These are phyloP conservation scores for Stipa capillata DNA, from an alignment of 176 grass and related monocot genomes.

Conservation along the genomic window DNA sequence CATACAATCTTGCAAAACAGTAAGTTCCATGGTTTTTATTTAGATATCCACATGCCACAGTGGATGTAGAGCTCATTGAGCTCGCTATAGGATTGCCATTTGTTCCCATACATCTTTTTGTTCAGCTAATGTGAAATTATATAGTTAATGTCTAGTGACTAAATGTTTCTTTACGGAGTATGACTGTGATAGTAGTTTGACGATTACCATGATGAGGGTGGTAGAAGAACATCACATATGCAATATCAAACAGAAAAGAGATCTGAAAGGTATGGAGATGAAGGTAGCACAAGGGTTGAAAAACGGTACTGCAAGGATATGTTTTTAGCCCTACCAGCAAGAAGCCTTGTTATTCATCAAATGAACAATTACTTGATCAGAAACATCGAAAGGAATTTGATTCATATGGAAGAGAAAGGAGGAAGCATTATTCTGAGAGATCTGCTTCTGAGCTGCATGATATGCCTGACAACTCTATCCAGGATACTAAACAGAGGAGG, in stretches of 20 bases:
- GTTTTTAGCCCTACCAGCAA: neutral
- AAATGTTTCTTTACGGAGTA: neutral
- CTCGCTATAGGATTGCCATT: neutral
- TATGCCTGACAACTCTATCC: neutral
- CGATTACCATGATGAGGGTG: neutral
- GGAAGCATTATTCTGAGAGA: neutral
- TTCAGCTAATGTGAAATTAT: neutral
- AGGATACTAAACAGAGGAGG: neutral
- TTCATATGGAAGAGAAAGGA: constrained; percentile 6
- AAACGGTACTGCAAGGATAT: neutral
- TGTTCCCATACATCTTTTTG: neutral
- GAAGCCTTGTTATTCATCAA: neutral
- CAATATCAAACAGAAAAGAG: neutral
- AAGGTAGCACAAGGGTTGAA: neutral
- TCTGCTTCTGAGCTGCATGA: neutral
- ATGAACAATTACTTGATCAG: constrained; percentile 3
- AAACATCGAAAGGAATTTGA: neutral
- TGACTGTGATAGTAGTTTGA: neutral
- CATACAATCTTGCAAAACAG: too few relatives aligned
- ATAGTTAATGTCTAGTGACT: neutral
- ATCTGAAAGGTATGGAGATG: neutral
- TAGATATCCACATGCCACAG: neutral
- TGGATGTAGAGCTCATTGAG: neutral
- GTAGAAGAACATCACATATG: neutral
- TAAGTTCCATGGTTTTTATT: neutral